Evolutionary conservation across 441 rosid genomes (phyloP), one percentile per base, ranked within the genome.

Genomic region (Erodium moschatum): DNA sequence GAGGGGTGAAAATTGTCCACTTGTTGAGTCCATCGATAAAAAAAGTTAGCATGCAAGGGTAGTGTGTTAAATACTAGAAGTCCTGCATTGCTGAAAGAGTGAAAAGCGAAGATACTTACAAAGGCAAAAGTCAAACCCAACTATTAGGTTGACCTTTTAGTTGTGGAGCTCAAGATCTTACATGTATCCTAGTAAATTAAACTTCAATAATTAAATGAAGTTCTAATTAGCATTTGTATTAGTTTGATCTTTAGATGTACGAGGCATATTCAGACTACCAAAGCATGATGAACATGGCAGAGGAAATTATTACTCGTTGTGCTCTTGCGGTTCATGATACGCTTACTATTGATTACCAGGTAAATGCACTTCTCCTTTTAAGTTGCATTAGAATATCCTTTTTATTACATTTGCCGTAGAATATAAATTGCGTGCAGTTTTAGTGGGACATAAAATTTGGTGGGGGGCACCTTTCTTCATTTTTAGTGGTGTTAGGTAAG

Each of bases 191-290:
- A 6, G 40, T 35, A 35, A 35, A 35, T 35, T 5, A 7, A 35
- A 35, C 9, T 5, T 5, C 5, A 0, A 3, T 29, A 29, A 29
- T 29, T 29, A 29, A 29, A 1, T 29, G 31, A 29, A 29, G 31
- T 27, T 63, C 82, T 81, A 66, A 74, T 70, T 35, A 46, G 20
- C 73, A 63, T 64, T 76, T 13, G 35, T 72, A 33, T 74, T 75
- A 68, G 81, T 70, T 71, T 81, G 70, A 70, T 77, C 80, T 74
- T 83, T 61, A 92, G 97, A 92, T 92, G 87, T 92, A 90, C 78
- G 98, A 90, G 85, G 92, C 98, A n/a, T 92, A 84, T 82, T 86
- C 98, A 65, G 98, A 92, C 81, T 92, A 92, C 74, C 83, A 86
- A 79, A 84, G 76, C 82, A 92, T 90, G 98, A 92, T 92, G 96